Conservation (phyloP, 208 protist genomes). For the Borovskyia barvae region DNA sequence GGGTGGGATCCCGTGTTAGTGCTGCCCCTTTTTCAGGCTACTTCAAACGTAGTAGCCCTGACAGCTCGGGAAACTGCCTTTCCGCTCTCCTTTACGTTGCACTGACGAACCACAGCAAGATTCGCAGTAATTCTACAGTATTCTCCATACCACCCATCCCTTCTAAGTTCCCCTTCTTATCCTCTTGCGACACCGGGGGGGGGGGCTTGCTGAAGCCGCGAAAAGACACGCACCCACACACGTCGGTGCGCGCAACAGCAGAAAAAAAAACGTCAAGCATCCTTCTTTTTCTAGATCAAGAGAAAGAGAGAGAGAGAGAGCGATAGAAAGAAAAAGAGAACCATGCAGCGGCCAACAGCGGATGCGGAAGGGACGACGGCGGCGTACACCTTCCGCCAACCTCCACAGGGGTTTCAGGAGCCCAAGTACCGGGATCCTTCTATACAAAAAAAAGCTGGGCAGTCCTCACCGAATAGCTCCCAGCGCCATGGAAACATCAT, state of each 20-base stretch:
- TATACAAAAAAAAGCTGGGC: not conserved
- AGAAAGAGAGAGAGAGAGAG: not conserved
- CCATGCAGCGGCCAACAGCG: conserved; percentile 43
- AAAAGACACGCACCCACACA: too few relatives aligned
- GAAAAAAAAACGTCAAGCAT: not conserved
- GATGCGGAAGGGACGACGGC: conserved; percentile 39
- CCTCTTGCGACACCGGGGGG: too few relatives aligned
- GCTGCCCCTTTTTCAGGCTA: too few relatives aligned
- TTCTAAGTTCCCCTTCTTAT: too few relatives aligned
- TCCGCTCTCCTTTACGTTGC: conserved; percentile 10
- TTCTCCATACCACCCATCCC: too few relatives aligned
- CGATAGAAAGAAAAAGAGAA: not conserved
- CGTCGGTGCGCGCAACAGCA: too few relatives aligned
- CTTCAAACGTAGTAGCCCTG: too few relatives aligned
- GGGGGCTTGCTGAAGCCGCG: too few relatives aligned
- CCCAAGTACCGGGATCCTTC: conserved; percentile 83
- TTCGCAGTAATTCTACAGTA: too few relatives aligned
- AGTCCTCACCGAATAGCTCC: conserved; percentile 4
- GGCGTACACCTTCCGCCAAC: conserved; percentile 91
- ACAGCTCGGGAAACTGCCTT: too few relatives aligned
- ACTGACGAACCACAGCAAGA: not conserved
- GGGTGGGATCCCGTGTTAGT: too few relatives aligned
- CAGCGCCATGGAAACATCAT: conserved; percentile 93
- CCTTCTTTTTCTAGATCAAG: too few relatives aligned
- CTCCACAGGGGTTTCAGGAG: conserved; percentile 76